Evolutionary conservation across 2,329 filamentous ascomycete genomes (phyloP).

Genomic region (Venturiaceae sp.): DNA sequence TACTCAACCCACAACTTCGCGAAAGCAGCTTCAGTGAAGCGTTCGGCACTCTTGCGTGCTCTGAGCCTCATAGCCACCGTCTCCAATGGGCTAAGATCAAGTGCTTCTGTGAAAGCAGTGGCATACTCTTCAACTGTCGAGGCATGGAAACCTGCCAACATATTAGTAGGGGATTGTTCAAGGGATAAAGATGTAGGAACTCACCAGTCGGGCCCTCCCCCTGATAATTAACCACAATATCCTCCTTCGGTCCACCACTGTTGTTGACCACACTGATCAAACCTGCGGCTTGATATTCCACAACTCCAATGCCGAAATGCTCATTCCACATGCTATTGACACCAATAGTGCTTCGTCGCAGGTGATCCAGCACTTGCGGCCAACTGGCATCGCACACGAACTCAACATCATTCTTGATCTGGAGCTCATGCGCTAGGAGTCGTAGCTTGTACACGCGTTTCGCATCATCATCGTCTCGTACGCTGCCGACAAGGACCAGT

Average conservation of each 20-base stretch:
- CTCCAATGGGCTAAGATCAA: slow-evolving; percentile 54
- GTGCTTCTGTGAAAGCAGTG: slow-evolving; percentile 64
- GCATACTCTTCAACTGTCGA: slow-evolving; percentile 72
- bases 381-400: slow-evolving; percentile 88
- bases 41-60: slow-evolving; percentile 65
- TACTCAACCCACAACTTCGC: slow-evolving; percentile 66
- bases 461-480: slow-evolving; percentile 73
- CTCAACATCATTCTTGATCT: slow-evolving; percentile 72
- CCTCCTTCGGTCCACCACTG: slow-evolving; percentile 83
- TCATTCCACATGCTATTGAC: slow-evolving; percentile 99
- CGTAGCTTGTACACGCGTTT: slow-evolving; percentile 82
- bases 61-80: slow-evolving; percentile 65
- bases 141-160: slow-evolving; percentile 67
- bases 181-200: slow-evolving; percentile 13
- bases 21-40: slow-evolving; percentile 87
- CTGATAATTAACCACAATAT: slow-evolving; percentile 79
- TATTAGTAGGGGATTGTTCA: background rate
- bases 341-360: slow-evolving; percentile 68
- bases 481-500: slow-evolving; percentile 80
- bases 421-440: slow-evolving; percentile 75
- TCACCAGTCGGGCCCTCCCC: slow-evolving; percentile 62
- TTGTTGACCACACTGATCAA: slow-evolving; percentile 89
- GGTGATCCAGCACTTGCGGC: slow-evolving; percentile 73
- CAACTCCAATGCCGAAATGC: slow-evolving; percentile 96
- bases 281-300: slow-evolving; percentile 95